Evolutionary conservation across 1,284 basidiomycete species (phyloP), one percentile per base, ranked within the genome.

Genomic region (Ceratobasidium sp.): DNA sequence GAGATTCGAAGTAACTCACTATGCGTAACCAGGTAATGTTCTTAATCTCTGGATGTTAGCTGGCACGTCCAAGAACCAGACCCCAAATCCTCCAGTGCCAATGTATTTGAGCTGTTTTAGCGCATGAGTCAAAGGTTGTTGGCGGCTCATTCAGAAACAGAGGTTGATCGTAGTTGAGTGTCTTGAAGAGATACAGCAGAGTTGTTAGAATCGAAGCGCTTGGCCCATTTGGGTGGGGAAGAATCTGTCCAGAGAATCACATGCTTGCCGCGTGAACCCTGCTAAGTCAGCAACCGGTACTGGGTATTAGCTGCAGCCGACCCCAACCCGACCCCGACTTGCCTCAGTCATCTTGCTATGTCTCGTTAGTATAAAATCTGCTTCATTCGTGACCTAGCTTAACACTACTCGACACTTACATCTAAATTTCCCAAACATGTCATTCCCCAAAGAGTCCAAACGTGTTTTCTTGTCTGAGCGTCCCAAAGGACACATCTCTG

Each of bases 391-490:
- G 15, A 11, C 13, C n/a, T 11, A 11, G 42, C 10, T 17, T 11
- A 17, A 45, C 33, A 60, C 35, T 17, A 5, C 2, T 60, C 58
- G 3, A 17, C n/a, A 11, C 28, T 37, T 7, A 33, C n/a, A 26
- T 31, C 28, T 28, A 28, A 56, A 23, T 28, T 13, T 15, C 26
- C 35, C 47, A 42, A 74, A 23, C 75, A 77, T 77, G 69, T 83
- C 85, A 83, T 77, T 82, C 1, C 82, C 86, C 15, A 79, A 77
- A 26, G 81, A 82, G 28, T 92, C 90, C 86, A 92, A 89, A 69
- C 89, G 88, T 39, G 88, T 95, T 82, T 89, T 94, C 49, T 90
- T 96, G 77, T 89, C 90, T 78, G 88, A 92, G 80, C 88, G 94
- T 39, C 94, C 94, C 0, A 84, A 85, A 53, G 88, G 85, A 47